Evolutionary conservation across 768 basidiomycete species (phyloP).

Genomic region (Xerocomellus intermedius): DNA sequence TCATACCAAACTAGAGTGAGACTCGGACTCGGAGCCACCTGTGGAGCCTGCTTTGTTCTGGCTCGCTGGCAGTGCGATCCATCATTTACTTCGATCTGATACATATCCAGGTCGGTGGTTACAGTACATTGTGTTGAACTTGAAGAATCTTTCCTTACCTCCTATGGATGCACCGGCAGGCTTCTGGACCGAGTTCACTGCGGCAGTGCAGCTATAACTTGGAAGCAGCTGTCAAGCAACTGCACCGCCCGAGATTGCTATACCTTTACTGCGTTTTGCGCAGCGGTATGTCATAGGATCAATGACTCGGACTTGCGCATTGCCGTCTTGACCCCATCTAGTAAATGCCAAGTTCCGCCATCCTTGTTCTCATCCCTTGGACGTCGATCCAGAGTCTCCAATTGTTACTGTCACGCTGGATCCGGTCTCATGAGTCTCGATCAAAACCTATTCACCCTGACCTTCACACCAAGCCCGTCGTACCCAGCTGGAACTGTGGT

Average conservation of each 20-base stretch:
- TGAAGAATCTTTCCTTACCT: too few relatives aligned
- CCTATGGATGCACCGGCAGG: too few relatives aligned
- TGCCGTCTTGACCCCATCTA: neutral
- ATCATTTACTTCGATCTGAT: too few relatives aligned
- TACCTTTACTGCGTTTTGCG: neutral
- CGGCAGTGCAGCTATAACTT: too few relatives aligned
- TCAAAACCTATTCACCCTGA: conserved; percentile 81
- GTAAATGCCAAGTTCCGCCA: neutral
- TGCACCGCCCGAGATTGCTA: neutral
- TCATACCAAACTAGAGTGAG: neutral
- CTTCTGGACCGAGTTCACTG: too few relatives aligned
- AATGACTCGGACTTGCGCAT: too few relatives aligned
- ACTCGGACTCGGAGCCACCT: neutral
- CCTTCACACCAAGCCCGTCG: conserved; percentile 56
- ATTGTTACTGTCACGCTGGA: neutral
- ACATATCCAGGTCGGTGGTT: too few relatives aligned
- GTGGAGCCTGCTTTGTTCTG: neutral
- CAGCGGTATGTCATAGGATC: too few relatives aligned
- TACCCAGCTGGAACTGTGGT: conserved; percentile 50
- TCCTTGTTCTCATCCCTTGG: neutral
- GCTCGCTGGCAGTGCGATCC: too few relatives aligned
- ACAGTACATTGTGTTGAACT: too few relatives aligned
- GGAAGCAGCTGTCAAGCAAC: too few relatives aligned
- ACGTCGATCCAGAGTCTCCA: neutral
- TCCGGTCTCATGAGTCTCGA: conserved; percentile 66